Conservation (phyloP, 192 early-diverging fungal genomes). For the Dissophora globulifera region DNA sequence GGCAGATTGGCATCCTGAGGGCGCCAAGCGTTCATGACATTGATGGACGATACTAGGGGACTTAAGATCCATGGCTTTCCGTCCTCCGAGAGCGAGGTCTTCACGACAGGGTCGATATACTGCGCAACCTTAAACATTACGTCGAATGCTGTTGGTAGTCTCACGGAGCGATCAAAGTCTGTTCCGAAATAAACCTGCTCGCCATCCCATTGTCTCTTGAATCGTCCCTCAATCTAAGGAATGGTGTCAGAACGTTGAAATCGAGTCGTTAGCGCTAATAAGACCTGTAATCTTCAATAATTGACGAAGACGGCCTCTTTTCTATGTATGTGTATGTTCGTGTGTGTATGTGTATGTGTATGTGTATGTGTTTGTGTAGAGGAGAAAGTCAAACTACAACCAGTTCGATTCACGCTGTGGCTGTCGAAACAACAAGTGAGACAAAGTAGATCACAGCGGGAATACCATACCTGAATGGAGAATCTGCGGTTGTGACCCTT, state of each 20-base stretch:
- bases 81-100: conserved; percentile 21
- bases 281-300: too few species aligned
- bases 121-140: conserved; percentile 42
- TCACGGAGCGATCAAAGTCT: conserved; percentile 40
- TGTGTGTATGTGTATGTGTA: neutral
- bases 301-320: too few species aligned
- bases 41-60: conserved; percentile 52
- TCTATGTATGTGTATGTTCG: neutral
- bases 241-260: neutral
- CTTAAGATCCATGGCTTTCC: conserved; percentile 50
- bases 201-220: conserved; percentile 42
- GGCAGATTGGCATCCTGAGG: conserved; percentile 39
- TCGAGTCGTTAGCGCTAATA: too few species aligned
- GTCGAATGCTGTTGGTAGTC: conserved; percentile 41
- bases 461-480: conserved; percentile 43
- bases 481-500: conserved; percentile 51
- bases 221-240: conserved; percentile 37
- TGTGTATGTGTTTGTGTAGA: neutral
- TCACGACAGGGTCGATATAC: conserved; percentile 52
- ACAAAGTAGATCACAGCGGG: too few species aligned
- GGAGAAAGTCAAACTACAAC: too few species aligned
- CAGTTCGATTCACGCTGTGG: neutral
- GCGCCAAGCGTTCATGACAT: conserved; percentile 45
- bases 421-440: too few species aligned
- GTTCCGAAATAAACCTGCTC: conserved; percentile 53